phyloP scores from a whole-genome alignment of 2,329 filamentous ascomycete genomes.

The Bisporella sp. region DNA sequence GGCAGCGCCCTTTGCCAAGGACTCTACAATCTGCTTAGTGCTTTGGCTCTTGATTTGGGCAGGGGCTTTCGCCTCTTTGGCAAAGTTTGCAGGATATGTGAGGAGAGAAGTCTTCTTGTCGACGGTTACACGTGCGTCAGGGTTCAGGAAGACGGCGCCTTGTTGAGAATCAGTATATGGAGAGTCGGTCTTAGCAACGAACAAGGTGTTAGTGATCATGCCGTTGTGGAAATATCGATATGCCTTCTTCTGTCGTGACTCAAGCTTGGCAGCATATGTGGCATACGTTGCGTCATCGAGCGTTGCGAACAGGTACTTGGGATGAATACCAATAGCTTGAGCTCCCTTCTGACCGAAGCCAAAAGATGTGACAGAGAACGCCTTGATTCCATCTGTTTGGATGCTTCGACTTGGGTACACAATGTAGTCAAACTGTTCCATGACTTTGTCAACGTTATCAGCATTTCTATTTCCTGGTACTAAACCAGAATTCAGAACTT shows the following conservation, averaged over 20 bases:
- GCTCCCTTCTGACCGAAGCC: conserved; percentile 99
- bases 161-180: conserved; percentile 89
- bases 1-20: conserved; percentile 58
- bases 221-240: conserved; percentile 99
- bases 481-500: conserved; percentile 88
- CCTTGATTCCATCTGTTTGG: conserved; percentile 97
- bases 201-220: conserved; percentile 95
- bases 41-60: conserved; percentile 52
- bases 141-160: conserved; percentile 85
- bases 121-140: conserved; percentile 73
- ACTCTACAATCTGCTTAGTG: conserved; percentile 65
- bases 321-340: conserved; percentile 93
- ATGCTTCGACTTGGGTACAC: conserved; percentile 93
- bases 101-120: conserved; percentile 84
- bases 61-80: conserved; percentile 42
- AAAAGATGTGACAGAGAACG: conserved; percentile 97
- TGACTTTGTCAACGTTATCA: conserved; percentile 90
- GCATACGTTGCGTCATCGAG: conserved; percentile 80
- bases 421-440: conserved; percentile 98
- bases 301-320: conserved; percentile 91
- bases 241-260: conserved; percentile 93
- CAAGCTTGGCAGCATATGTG: conserved; percentile 80
- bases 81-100: conserved; percentile 60
- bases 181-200: conserved; percentile 87
- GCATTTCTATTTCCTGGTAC: conserved; percentile 97